phyloP scores from a whole-genome alignment of 805 yeast species.

The Myxozyma geophila region DNA sequence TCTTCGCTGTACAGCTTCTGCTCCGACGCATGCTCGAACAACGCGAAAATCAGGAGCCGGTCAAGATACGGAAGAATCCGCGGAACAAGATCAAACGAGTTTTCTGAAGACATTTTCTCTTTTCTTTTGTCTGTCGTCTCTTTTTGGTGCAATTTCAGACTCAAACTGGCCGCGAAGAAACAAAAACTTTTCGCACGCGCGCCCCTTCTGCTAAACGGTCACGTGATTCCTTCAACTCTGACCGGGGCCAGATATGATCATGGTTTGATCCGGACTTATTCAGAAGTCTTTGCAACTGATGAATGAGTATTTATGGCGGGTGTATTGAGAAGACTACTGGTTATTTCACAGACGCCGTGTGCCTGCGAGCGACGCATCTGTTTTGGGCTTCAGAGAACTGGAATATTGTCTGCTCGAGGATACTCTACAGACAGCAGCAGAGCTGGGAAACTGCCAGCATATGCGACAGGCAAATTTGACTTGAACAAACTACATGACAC shows the following conservation, averaged over 20 bases:
- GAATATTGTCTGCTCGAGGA: too few species aligned
- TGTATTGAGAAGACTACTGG: too few species aligned
- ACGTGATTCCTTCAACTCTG: background rate
- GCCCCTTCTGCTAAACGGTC: background rate
- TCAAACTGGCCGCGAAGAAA: too few species aligned
- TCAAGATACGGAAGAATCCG: slow-evolving; percentile 63
- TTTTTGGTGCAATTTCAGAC: background rate
- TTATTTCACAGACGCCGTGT: too few species aligned
- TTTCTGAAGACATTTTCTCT: slow-evolving; percentile 1
- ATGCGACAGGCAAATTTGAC: too few species aligned
- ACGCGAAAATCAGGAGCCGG: slow-evolving; percentile 61
- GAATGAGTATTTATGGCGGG: too few species aligned
- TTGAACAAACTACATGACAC: too few species aligned
- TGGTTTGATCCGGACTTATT: background rate
- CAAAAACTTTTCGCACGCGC: slow-evolving; percentile 15
- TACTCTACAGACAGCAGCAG: too few species aligned
- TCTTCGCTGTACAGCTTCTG: slow-evolving; percentile 53
- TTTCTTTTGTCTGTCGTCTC: background rate
- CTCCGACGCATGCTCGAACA: slow-evolving; percentile 53
- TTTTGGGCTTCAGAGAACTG: too few species aligned
- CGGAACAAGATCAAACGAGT: slow-evolving; percentile 34
- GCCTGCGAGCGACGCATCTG: too few species aligned
- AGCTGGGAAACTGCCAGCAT: too few species aligned
- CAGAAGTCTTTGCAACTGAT: too few species aligned
- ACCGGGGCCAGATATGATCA: background rate